Evolutionary conservation across 2,329 filamentous ascomycete genomes (phyloP), one percentile per base, ranked within the genome.

Genomic region (Bipolaris victoriae): DNA sequence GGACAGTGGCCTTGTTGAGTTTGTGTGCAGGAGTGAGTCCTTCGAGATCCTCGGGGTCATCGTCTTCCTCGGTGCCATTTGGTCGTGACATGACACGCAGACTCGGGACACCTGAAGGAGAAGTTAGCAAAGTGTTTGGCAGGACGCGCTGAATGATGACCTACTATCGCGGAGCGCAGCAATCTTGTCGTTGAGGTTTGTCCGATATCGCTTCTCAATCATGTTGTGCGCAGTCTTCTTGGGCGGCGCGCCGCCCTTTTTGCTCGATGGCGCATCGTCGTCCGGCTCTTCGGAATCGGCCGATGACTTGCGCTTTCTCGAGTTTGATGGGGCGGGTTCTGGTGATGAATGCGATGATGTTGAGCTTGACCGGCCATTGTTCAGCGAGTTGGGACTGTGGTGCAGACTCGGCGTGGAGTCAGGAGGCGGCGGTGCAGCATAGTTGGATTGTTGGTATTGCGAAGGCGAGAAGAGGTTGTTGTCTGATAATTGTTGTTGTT

Each of bases 191-290:
- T 98, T 98, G 55, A 98, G 83, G 71, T 98, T 98, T 52, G 91
- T 97, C 68, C 94, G 88, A 77, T 98, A 98, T 64, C 94, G 84
- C 83, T 97, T 98, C 79, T 98, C 94, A 62, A 98, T 97, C 84
- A 98, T 95, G 77, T 97, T 98, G 78, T 98, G 94, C 2, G 94
- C 92, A 31, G 93, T 96, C 83, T 97, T 97, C 83, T 97, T 97
- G 57, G 81, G 81, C 24, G 79, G 84, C 49, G 73, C 83, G 22
- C 71, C 81, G 68, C 83, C 87, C 66, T 83, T 84, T 49, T 85
- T 75, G n/a, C 63, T 64, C 1, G 67, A 58, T 76, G 29, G 83
- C 78, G 44, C 86, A 82, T 59, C 47, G 11, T 88, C 86, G 47
- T 87, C 85, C 3, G 86, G 81, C 20, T 87, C 83, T 40, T 87